phyloP scores from a whole-genome alignment of 2,329 filamentous ascomycete species.

The Colletotrichum incanum region DNA sequence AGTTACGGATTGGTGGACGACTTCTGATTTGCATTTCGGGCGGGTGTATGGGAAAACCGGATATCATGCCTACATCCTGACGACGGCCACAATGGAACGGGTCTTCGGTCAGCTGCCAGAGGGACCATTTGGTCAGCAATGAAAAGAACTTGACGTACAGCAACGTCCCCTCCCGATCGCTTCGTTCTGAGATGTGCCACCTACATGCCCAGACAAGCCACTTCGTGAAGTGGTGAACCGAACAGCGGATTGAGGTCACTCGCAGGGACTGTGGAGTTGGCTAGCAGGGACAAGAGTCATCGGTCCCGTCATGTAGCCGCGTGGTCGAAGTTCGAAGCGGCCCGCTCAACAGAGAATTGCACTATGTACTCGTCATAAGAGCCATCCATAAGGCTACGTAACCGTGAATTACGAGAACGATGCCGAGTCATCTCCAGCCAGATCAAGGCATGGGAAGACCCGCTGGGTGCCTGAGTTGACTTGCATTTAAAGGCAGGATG shows the following conservation, averaged over 20 bases:
- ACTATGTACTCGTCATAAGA: neutral
- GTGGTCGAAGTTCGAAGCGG: neutral
- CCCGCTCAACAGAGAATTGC: conserved; percentile 21
- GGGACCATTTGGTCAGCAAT: conserved; percentile 62
- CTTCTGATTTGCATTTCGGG: conserved; percentile 63
- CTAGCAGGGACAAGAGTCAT: conserved; percentile 16
- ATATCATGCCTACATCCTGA: conserved; percentile 61
- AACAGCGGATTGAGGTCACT: conserved; percentile 16
- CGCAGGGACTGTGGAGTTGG: conserved; percentile 15
- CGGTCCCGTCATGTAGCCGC: conserved; percentile 4
- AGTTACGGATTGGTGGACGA: conserved; percentile 48
- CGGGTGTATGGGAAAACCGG: conserved; percentile 62
- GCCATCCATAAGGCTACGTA: conserved; percentile 3
- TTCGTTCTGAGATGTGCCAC: conserved; percentile 23
- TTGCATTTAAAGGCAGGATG: neutral
- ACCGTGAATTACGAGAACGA: neutral
- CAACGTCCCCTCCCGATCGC: conserved; percentile 40
- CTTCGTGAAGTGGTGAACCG: conserved; percentile 26
- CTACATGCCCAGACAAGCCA: conserved; percentile 15
- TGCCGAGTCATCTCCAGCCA: neutral
- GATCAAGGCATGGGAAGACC: neutral
- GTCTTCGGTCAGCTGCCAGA: conserved; percentile 55
- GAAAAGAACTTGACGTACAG: conserved; percentile 52
- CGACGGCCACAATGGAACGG: conserved; percentile 54
- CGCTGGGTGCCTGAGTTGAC: conserved; percentile 21